phyloP scores from a whole-genome alignment of 441 rosid species.

The Gossypium davidsonii region DNA sequence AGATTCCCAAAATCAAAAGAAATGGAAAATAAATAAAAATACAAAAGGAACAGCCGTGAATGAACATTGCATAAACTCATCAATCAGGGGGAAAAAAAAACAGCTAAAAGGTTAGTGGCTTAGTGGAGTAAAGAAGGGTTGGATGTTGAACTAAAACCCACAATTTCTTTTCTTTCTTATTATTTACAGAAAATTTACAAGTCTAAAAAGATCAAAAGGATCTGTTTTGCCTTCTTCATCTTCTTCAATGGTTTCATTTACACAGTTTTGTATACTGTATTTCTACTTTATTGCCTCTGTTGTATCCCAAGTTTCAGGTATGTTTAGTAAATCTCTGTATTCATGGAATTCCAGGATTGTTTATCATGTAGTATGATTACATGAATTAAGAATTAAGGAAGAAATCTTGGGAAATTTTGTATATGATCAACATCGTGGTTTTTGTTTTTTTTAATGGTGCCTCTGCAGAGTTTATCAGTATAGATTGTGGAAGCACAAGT shows the following conservation, averaged over 20 bases:
- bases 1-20: slow-evolving; percentile 29
- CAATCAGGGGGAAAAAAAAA: slow-evolving; percentile 13
- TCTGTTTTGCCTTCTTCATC: slow-evolving; percentile 14
- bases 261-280: slow-evolving; percentile 29
- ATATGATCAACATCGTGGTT: too few species aligned
- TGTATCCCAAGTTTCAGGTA: slow-evolving; percentile 73
- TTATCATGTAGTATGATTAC: neutral
- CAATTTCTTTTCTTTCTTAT: slow-evolving; percentile 8
- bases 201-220: slow-evolving; percentile 16
- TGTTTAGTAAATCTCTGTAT: slow-evolving; percentile 21
- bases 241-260: slow-evolving; percentile 52
- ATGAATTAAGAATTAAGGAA: neutral
- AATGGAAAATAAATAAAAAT: slow-evolving; percentile 1
- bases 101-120: neutral
- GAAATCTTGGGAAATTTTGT: neutral
- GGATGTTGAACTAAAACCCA: slow-evolving; percentile 17
- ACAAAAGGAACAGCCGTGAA: slow-evolving; percentile 21
- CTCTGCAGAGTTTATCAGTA: slow-evolving; percentile 71
- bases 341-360: slow-evolving; percentile 7
- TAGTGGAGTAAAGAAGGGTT: slow-evolving; percentile 14
- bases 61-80: slow-evolving; percentile 28
- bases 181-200: slow-evolving; percentile 10
- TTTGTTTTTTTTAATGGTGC: neutral
- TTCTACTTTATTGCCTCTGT: slow-evolving; percentile 36
- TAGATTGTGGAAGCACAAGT: slow-evolving; percentile 78